Evolutionary conservation across 352 stramenopile genomes (phyloP).

Genomic region (Globisporangium spiculum): DNA sequence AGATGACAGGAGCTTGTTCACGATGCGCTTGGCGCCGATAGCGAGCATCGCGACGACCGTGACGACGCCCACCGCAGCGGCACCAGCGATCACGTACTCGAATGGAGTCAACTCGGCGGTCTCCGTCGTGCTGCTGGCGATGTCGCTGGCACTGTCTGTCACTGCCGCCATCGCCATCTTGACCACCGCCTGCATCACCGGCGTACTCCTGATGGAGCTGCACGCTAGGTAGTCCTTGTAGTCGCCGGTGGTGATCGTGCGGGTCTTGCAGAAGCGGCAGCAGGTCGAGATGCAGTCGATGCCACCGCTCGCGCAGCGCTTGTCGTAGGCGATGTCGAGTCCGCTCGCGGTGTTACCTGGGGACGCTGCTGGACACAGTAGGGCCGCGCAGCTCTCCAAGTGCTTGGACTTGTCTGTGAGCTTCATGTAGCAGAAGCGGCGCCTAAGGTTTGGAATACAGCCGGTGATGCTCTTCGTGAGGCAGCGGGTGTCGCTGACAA

Average conservation of each 20-base stretch:
- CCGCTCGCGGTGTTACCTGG: not conserved
- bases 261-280: not conserved
- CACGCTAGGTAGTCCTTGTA: not conserved
- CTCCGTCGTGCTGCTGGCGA: not conserved
- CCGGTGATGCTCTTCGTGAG: slow-evolving; percentile 25
- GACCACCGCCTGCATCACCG: not conserved
- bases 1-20: not conserved
- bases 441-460: slow-evolving; percentile 13
- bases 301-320: not conserved
- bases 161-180: not conserved
- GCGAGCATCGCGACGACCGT: slow-evolving; percentile 15
- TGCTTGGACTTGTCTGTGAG: slow-evolving; percentile 18
- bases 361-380: not conserved
- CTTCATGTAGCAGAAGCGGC: slow-evolving; percentile 24
- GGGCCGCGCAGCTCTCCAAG: slow-evolving; percentile 14
- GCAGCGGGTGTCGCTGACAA: slow-evolving; percentile 15
- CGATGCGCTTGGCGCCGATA: not conserved
- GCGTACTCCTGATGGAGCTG: not conserved
- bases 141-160: not conserved
- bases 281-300: not conserved
- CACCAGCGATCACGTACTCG: not conserved
- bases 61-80: slow-evolving; percentile 16
- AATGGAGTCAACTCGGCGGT: slow-evolving; percentile 2
- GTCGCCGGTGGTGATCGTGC: not conserved
- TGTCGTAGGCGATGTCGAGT: not conserved